Conservation (phyloP, 2,329 filamentous ascomycete genomes). For the Fusarium aywerte region DNA sequence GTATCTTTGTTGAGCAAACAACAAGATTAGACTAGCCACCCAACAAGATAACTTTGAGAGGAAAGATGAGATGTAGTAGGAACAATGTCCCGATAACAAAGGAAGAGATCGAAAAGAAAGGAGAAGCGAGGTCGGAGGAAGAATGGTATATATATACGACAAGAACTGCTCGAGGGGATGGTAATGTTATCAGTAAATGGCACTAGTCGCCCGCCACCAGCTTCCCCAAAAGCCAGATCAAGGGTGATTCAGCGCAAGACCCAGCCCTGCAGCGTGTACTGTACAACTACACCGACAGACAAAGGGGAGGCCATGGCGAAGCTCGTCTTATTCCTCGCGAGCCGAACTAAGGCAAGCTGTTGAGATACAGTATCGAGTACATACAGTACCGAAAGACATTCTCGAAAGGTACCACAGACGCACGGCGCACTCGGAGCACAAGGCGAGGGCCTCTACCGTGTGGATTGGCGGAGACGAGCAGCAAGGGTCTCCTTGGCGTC, state of each 20-base stretch:
- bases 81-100: conserved; percentile 10
- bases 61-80: background rate
- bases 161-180: conserved; percentile 1
- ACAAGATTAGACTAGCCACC: conserved; percentile 1
- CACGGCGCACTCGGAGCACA: conserved; percentile 31
- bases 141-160: conserved; percentile 29
- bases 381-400: conserved; percentile 23
- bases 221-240: conserved; percentile 11
- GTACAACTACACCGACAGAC: conserved; percentile 27
- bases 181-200: conserved; percentile 11
- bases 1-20: background rate
- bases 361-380: conserved; percentile 11
- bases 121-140: conserved; percentile 22
- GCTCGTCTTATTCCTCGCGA: conserved; percentile 16
- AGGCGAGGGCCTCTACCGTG: conserved; percentile 13
- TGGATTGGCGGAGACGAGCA: conserved; percentile 27
- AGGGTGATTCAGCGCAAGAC: conserved; percentile 9
- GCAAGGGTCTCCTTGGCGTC: conserved; percentile 30
- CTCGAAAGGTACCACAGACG: conserved; percentile 30
- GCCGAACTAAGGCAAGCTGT: conserved; percentile 15
- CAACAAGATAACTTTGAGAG: background rate
- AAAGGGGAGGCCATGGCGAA: conserved; percentile 19
- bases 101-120: background rate
- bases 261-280: conserved; percentile 21
- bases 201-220: conserved; percentile 24